phyloP scores from a whole-genome alignment of 179 eudicot species.

The Beta lomatogona region DNA sequence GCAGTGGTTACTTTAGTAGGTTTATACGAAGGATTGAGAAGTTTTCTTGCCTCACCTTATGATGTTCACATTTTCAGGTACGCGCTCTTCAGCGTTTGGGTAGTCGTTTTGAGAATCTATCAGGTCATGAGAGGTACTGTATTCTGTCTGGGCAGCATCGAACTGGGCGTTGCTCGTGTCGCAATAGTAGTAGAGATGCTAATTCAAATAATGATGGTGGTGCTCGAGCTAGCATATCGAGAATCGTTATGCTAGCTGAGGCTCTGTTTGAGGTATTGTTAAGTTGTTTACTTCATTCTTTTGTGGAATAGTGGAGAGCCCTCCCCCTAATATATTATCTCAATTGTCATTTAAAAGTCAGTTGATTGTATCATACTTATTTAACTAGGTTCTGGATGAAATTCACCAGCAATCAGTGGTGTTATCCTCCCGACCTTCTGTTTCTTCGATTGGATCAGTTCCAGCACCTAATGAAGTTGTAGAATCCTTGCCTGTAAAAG shows the following conservation, averaged over 20 bases:
- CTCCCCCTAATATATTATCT: background rate
- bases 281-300: slow-evolving; percentile 3
- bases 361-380: slow-evolving; percentile 44
- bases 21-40: background rate
- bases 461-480: slow-evolving; percentile 94
- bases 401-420: slow-evolving; percentile 99
- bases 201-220: slow-evolving; percentile 63
- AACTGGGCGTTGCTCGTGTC: slow-evolving; percentile 87
- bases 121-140: slow-evolving; percentile 93
- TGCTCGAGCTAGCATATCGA: slow-evolving; percentile 96
- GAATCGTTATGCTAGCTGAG: slow-evolving; percentile 98
- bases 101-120: slow-evolving; percentile 84
- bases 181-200: slow-evolving; percentile 43
- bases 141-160: slow-evolving; percentile 89
- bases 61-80: slow-evolving; percentile 50
- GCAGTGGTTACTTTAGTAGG: background rate
- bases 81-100: slow-evolving; percentile 94
- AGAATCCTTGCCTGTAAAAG: slow-evolving; percentile 75
- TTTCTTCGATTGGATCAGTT: slow-evolving; percentile 87
- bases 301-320: background rate
- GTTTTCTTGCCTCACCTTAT: slow-evolving; percentile 1
- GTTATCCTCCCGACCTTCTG: slow-evolving; percentile 77
- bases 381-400: slow-evolving; percentile 95
- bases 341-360: slow-evolving; percentile 7
- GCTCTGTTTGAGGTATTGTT: slow-evolving; percentile 92